Conservation (phyloP, 495 filamentous ascomycete genomes). For the Cudoniella acicularis region DNA sequence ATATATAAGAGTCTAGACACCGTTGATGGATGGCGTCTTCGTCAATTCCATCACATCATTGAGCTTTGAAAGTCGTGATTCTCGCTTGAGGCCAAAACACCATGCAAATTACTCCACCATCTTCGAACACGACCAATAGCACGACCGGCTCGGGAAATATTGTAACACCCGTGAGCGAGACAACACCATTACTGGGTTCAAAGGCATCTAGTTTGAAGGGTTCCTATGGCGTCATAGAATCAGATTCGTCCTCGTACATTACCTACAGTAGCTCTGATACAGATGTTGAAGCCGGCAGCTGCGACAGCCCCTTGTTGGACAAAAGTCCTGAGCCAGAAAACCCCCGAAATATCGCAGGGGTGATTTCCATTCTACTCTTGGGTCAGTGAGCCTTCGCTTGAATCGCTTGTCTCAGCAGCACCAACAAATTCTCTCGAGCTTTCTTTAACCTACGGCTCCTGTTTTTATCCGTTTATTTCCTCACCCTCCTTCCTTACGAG, state of each 20-base stretch:
- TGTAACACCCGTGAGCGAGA: not conserved
- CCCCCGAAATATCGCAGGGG: constrained; percentile 2
- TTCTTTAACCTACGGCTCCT: no score
- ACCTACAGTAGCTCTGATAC: not conserved
- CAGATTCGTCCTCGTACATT: no score
- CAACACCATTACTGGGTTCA: not conserved
- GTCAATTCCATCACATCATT: not conserved
- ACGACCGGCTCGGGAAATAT: not conserved
- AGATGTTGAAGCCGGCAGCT: not conserved
- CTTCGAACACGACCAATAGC: not conserved
- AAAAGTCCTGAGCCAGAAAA: not conserved
- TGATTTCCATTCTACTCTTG: constrained; percentile 4
- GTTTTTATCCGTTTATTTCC: not conserved
- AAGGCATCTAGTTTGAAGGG: not conserved
- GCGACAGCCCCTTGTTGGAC: not conserved
- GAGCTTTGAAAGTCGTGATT: not conserved
- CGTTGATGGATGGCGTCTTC: not conserved
- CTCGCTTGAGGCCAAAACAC: not conserved
- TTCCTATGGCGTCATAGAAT: not conserved
- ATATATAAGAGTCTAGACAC: not conserved
- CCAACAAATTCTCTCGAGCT: no score
- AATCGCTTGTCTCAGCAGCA: no score
- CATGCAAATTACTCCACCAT: not conserved
- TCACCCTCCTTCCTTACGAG: not conserved
- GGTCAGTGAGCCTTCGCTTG: not conserved